Base-by-base conservation (phyloP, 352 stramenopile species). In the Pythium dissotocum region DNA sequence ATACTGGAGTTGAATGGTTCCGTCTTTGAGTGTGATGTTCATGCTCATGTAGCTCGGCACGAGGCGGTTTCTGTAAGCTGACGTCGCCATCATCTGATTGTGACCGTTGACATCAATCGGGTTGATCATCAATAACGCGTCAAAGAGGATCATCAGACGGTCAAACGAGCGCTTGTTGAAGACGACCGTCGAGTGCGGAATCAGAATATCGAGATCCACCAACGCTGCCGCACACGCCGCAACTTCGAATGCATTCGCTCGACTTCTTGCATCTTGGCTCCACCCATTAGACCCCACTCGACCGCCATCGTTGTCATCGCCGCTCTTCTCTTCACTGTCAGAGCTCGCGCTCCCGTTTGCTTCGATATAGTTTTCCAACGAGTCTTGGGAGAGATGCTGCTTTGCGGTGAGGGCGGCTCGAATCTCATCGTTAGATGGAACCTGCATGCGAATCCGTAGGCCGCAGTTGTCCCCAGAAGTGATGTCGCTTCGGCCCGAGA, bases 41-140 rank as follows among this genome's bases (percentile, higher is more conserved):
- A 94, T 56, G 42, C 72, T 86, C 85, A 96, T 93, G 67, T 90
- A 93, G 67, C 79, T 93, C 21, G 85, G 83, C 28, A 85, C 79
- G 21, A 90, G 68, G 16, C 82, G 82, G 58, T 79, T 85, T 9
- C 80, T 74, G 46, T 82, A 81, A 2, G 73, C 69, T 36, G 75
- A 73, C 44, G 73, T 80, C 38, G 75, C 72, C 51, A 94, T 75
- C 72, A 90, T 82, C 54, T 92, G 77, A 38, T 93, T 93, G 65
- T 91, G 85, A 13, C 72, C 86, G 30, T 93, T 88, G 60, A 96
- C 77, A 64, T 96, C 88, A 40, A 95, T 89, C 1, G 88, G 88
- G 64, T 93, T 95, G 53, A 96, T 96, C 79, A 91, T 89, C 65
- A 96, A 59, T 1, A 96, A 70, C 12, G 87, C 85, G 63, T 96